A percentile compares a stretch with the other conserved stretches of the same genome.
These are phyloP conservation scores for Fistulinella staudtii DNA, from an alignment of 1,284 basidiomycete genomes.

Conservation along the genomic window DNA sequence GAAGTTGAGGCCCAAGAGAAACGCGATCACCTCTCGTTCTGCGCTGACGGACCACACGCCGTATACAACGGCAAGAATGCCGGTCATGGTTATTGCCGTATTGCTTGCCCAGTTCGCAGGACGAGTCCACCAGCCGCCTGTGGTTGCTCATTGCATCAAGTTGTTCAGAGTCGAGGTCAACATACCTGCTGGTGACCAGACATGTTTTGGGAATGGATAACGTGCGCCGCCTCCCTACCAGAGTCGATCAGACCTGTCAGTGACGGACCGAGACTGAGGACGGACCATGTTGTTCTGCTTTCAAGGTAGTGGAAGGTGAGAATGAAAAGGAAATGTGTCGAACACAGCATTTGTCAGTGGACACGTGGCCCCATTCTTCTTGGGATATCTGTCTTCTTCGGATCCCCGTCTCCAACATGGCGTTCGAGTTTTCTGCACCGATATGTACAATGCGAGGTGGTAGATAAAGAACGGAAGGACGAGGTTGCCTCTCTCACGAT, in stretches of 20 bases:
- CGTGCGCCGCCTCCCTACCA: slow-evolving; percentile 59
- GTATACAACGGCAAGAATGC: slow-evolving; percentile 52
- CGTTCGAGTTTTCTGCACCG: no score
- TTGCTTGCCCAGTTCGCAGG: slow-evolving; percentile 53
- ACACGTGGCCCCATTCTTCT: no score
- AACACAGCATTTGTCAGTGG: no score
- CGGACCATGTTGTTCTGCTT: no score
- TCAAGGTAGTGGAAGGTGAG: no score
- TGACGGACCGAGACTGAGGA: no score
- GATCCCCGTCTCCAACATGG: no score
- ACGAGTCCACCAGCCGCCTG: slow-evolving; percentile 73
- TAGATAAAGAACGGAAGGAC: slow-evolving; percentile 14
- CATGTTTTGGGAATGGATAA: slow-evolving; percentile 68
- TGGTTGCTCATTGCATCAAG: slow-evolving; percentile 1
- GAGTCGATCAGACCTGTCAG: slow-evolving; percentile 6
- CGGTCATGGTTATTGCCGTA: slow-evolving; percentile 34
- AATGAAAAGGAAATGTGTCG: no score
- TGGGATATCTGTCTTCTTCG: no score
- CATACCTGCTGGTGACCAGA: slow-evolving; percentile 66
- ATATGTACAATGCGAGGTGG: no score
- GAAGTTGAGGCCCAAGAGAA: background rate
- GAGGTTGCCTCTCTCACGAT: slow-evolving; percentile 3
- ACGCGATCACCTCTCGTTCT: slow-evolving; percentile 61
- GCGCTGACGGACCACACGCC: slow-evolving; percentile 60
- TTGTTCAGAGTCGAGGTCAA: background rate